Base-by-base conservation (phyloP, 192 early-diverging fungal genomes). In the Umbelopsis vinacea region DNA sequence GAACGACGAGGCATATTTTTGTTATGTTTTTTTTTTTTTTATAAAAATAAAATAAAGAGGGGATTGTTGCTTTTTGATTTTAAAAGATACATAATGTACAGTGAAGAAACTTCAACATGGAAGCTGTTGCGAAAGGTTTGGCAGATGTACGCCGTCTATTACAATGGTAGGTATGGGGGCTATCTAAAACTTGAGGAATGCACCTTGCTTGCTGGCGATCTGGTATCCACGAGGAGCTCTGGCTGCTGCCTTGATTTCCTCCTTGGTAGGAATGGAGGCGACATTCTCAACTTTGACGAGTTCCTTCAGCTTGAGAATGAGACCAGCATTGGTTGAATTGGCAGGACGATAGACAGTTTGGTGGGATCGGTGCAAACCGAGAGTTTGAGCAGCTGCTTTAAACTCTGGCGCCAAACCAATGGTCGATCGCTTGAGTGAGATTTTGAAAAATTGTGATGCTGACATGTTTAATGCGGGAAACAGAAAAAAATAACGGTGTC, bases 241-340 rank as follows among this genome's bases (percentile, higher is more conserved):
- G 21, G 47, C 52, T 6, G 60, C 38, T 15, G 72, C 74, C 19
- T 54, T 76, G 19, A 74, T 54, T 46, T 80, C 80, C 47, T 76
- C 72, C 22, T 43, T 60, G 22, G 71, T 66, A 12, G 84, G 84
- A 26, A 84, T 76, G 29, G 33, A 48, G 14, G 53, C 67, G 12
- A 86, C 79, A 38, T 76, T 80, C 38, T 74, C 76, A 12, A 86
- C 84, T 40, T 82, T 52, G 23, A 86, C 76, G 24, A 85, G 71
- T 67, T 86, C 85, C 50, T 86, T 86, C 19, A 86, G 48, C 71
- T 85, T 86, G 17, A 86, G 74, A 71, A 86, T 86, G 43, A 76
- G 66, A 46, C 85, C 85, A 14, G 81, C 85, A 40, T 75, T 82
- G 24, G 71, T 77, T n/a, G 85, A 57, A 48, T 74, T 79, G 38